Evolutionary conservation across 352 stramenopile species (phyloP).

Genomic region (Aphanomyces astaci): DNA sequence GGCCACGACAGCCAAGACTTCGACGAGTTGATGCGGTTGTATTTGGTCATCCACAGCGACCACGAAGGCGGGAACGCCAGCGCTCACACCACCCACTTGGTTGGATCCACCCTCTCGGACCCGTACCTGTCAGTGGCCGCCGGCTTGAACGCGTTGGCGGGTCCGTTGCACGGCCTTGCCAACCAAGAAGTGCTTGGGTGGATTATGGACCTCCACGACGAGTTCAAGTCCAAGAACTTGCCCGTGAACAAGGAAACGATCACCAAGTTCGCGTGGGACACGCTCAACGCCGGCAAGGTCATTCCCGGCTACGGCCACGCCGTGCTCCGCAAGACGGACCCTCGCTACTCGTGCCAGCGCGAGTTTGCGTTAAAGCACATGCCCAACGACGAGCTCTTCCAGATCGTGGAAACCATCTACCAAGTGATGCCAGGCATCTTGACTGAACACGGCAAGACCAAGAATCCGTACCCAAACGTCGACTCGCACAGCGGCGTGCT

Average conservation of each 20-base stretch:
- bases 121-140: constrained; percentile 95
- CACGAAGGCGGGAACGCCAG: constrained; percentile 98
- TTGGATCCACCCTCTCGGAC: constrained; percentile 96
- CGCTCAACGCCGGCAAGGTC: constrained; percentile 98
- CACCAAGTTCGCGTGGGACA: constrained; percentile 98
- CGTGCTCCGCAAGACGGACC: constrained; percentile 98
- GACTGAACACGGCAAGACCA: constrained; percentile 98
- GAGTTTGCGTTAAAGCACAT: constrained; percentile 99
- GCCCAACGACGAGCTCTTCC: constrained; percentile 98
- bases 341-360: constrained; percentile 97
- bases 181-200: constrained; percentile 98
- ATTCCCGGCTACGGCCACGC: constrained; percentile 98
- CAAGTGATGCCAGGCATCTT: constrained; percentile 98
- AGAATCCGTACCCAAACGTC: constrained; percentile 99
- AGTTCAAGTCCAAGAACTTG: constrained; percentile 95
- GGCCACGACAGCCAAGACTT: constrained; percentile 94
- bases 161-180: constrained; percentile 96
- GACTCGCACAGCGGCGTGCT: constrained; percentile 98
- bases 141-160: constrained; percentile 96
- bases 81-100: constrained; percentile 97
- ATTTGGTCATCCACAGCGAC: constrained; percentile 99
- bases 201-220: constrained; percentile 91
- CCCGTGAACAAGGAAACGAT: constrained; percentile 97
- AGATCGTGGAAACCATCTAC: constrained; percentile 99
- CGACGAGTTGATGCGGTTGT: constrained; percentile 99